phyloP scores from a whole-genome alignment of 768 basidiomycete genomes.

The Austroboletus eburneus region DNA sequence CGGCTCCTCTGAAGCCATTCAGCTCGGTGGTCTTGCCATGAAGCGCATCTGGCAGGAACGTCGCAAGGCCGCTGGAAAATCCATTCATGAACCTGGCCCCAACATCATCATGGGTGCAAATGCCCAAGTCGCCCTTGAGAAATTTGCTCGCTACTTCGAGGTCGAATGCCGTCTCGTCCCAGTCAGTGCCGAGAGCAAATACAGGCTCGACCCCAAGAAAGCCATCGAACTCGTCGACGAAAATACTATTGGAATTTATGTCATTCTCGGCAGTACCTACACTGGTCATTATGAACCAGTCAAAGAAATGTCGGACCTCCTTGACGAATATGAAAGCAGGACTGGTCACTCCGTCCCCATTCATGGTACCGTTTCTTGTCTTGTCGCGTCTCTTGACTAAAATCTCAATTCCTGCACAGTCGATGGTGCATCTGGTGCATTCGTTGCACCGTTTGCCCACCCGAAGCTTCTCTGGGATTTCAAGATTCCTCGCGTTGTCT shows the following conservation, averaged over 20 bases:
- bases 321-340: slow-evolving; percentile 51
- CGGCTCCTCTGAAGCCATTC: slow-evolving; percentile 68
- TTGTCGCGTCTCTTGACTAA: slow-evolving; percentile 9
- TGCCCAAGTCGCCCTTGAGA: slow-evolving; percentile 67
- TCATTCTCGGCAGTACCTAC: slow-evolving; percentile 54
- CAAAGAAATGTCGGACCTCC: slow-evolving; percentile 73
- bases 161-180: slow-evolving; percentile 65
- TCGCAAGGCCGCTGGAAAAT: slow-evolving; percentile 62
- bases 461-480: slow-evolving; percentile 60
- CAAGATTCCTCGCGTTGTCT: slow-evolving; percentile 53
- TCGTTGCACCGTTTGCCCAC: slow-evolving; percentile 58
- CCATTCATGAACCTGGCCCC: slow-evolving; percentile 62
- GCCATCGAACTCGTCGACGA: slow-evolving; percentile 66
- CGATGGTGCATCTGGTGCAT: slow-evolving; percentile 59
- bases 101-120: slow-evolving; percentile 66
- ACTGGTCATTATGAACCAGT: slow-evolving; percentile 75
- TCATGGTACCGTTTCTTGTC: slow-evolving; percentile 31
- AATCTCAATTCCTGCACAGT: slow-evolving; percentile 31
- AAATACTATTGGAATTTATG: slow-evolving; percentile 68
- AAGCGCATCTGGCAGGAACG: slow-evolving; percentile 68
- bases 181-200: slow-evolving; percentile 62
- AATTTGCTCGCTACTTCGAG: slow-evolving; percentile 66
- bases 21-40: slow-evolving; percentile 68
- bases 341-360: slow-evolving; percentile 44
- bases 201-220: slow-evolving; percentile 68